phyloP scores from a whole-genome alignment of 208 protist species.

The Leishmania braziliensis region DNA sequence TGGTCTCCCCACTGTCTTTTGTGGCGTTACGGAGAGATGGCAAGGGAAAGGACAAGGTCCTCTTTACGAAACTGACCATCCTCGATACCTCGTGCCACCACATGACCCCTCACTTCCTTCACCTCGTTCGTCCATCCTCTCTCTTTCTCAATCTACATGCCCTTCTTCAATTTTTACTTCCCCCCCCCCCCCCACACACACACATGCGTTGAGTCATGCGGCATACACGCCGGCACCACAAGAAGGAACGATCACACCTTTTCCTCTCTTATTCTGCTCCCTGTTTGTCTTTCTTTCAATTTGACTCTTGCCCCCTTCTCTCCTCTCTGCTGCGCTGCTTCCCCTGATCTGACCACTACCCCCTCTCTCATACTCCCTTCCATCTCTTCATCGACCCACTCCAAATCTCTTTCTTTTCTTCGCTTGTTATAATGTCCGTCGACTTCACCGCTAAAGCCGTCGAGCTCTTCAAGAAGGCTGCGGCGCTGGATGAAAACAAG shows the following conservation, averaged over 20 bases:
- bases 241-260: neutral
- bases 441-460: slow-evolving; percentile 95
- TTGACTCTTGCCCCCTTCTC: neutral
- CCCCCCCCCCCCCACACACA: neutral
- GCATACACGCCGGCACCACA: neutral
- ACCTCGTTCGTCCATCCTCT: neutral
- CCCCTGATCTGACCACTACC: neutral
- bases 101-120: neutral
- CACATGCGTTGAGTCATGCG: neutral
- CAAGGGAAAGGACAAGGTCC: neutral
- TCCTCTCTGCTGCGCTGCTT: neutral
- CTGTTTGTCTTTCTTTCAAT: slow-evolving; percentile 6
- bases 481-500: slow-evolving; percentile 88
- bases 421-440: slow-evolving; percentile 62
- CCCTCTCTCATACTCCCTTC: neutral
- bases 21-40: neutral
- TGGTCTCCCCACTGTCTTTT: neutral
- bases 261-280: neutral
- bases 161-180: neutral
- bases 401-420: neutral
- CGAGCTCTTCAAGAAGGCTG: slow-evolving; percentile 93
- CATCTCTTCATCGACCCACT: neutral
- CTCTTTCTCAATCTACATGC: neutral
- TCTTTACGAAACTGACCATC: neutral
- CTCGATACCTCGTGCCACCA: neutral